Conservation (phyloP, 129 eudicot species). For the Tanacetum coccineum region DNA sequence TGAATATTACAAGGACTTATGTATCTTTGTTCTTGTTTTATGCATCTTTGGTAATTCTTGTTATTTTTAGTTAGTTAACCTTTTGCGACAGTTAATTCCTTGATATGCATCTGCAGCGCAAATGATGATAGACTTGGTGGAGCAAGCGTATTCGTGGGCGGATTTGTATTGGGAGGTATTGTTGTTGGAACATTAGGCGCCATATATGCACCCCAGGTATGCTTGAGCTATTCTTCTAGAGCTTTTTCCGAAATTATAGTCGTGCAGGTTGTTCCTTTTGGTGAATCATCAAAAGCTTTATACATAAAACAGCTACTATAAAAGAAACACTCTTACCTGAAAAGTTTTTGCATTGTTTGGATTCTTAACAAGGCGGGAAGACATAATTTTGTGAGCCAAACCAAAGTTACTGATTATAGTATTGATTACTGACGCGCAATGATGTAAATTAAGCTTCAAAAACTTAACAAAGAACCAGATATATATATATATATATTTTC, state of each 20-base stretch:
- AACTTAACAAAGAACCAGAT: neutral
- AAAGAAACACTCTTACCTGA: neutral
- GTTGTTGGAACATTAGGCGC: slow-evolving; percentile 81
- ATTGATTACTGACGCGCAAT: neutral
- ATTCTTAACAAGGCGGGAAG: neutral
- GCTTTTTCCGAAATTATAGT: neutral
- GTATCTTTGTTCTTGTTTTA: neutral
- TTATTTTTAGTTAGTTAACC: neutral
- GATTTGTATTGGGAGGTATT: slow-evolving; percentile 80
- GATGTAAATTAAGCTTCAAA: neutral
- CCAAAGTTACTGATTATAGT: neutral
- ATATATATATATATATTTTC: neutral
- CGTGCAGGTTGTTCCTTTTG: neutral
- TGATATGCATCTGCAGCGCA: slow-evolving; percentile 35
- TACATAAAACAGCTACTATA: neutral
- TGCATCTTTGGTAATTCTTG: slow-evolving; percentile 4
- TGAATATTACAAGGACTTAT: neutral
- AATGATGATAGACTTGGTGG: slow-evolving; percentile 58
- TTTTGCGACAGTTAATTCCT: slow-evolving; percentile 9
- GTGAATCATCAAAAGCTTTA: neutral
- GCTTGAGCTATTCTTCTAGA: neutral
- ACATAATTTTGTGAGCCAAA: neutral
- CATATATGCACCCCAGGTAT: slow-evolving; percentile 86
- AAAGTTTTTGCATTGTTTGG: neutral
- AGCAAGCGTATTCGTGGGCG: slow-evolving; percentile 66